Base-by-base conservation (phyloP, 345 rosid genomes). In the Mercurialis annua region DNA sequence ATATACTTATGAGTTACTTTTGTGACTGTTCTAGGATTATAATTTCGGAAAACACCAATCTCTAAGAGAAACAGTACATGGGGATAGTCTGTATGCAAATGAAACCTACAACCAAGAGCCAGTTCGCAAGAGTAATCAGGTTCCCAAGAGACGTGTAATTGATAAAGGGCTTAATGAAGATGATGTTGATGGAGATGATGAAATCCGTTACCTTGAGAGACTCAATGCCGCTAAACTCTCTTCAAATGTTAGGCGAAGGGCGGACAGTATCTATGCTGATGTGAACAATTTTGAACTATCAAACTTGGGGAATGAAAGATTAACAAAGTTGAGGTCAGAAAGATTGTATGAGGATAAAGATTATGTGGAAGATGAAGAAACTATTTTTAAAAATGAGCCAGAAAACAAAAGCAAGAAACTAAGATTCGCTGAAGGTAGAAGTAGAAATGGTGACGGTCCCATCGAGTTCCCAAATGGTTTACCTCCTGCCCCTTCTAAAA, bases 401-500 rank as follows among this genome's bases (percentile, higher is more conserved):
- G 55, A 18, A 59, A 43, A 42, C 34, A 52, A 21, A 60, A 58
- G 40, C 65, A 68, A 62, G 65, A 74, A 42, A 60, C 33, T 64
- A 21, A 66, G 65, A 49, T 67, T 61, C 55, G 44, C 34, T 63
- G 74, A 53, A 29, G 58, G 63, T 58, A 43, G 42, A 48, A 75
- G 60, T 44, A 73, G 47, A 43, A 23, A 55, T 29, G 66, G 70
- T 16, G 49, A 21, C 14, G 10, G 67, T 65, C 18, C 44, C 2
- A 55, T 65, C 21, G 78, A 75, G 64, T 70, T 65, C 67, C 71
- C 74, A n/a, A 26, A 69, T 59, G 78, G 71, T 69, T 47, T 75
- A 46, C 74, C 71, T 50, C 54, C 61, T 16, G 55, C 61, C 36
- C 59, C 70, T 34, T 30, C 71, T 59, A 75, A 75, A 65, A 75